A percentile compares a stretch with the other conserved stretches of the same genome.
Evolutionary conservation across 441 rosid genomes (phyloP).

Genomic region (Gossypium davidsonii): DNA sequence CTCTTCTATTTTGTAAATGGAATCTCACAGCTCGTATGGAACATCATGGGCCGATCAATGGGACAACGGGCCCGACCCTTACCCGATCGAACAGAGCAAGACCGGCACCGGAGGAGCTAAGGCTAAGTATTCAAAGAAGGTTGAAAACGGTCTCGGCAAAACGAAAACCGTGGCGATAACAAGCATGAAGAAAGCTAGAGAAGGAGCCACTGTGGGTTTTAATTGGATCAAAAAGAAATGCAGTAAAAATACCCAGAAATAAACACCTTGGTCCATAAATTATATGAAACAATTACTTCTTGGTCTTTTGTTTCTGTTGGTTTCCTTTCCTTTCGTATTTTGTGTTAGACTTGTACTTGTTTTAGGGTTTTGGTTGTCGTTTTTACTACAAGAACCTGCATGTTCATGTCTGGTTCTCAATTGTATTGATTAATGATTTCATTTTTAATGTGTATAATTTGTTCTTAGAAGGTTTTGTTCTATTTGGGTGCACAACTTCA

Average conservation of each 20-base stretch:
- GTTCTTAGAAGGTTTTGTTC: neutral
- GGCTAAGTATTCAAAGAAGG: slow-evolving; percentile 18
- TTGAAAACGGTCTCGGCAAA: slow-evolving; percentile 19
- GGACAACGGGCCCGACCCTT: slow-evolving; percentile 8
- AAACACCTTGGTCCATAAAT: neutral
- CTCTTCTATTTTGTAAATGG: neutral
- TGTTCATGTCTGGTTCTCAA: neutral
- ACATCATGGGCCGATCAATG: slow-evolving; percentile 33
- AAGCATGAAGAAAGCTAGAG: slow-evolving; percentile 25
- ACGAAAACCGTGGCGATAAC: slow-evolving; percentile 21
- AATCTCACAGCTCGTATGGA: slow-evolving; percentile 9
- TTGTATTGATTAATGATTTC: neutral
- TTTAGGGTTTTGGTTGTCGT: neutral
- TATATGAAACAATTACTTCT: too few species aligned
- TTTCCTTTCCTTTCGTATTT: neutral
- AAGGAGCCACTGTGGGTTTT: slow-evolving; percentile 16
- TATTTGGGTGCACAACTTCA: neutral
- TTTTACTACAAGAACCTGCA: neutral
- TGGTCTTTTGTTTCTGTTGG: neutral
- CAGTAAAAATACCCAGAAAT: neutral
- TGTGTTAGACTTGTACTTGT: neutral
- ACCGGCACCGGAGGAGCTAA: neutral
- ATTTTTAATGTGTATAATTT: neutral
- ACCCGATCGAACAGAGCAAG: neutral
- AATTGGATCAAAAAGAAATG: slow-evolving; percentile 22